A percentile compares a stretch with the other conserved stretches of the same genome.
These are phyloP conservation scores for Lepidium africanum DNA, from an alignment of 345 rosid species.

Conservation along the genomic window DNA sequence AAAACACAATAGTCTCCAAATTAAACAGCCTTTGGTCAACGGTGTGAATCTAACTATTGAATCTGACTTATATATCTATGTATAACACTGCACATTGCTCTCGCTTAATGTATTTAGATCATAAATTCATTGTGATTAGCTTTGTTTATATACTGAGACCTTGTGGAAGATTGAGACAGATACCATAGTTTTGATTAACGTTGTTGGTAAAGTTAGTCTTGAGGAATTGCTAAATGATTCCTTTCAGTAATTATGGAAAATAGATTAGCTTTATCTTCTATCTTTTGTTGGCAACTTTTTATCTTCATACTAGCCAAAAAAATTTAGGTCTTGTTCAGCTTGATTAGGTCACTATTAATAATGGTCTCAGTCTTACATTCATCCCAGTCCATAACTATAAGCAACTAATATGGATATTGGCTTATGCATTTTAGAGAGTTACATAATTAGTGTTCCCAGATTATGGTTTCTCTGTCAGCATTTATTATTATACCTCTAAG, in stretches of 20 bases:
- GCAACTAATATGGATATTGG: not conserved
- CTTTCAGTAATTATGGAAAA: not conserved
- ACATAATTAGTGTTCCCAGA: too few relatives aligned
- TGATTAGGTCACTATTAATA: not conserved
- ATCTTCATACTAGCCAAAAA: not conserved
- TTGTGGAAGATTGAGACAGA: not conserved
- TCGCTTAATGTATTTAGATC: too few relatives aligned
- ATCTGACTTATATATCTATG: not conserved
- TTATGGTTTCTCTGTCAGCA: too few relatives aligned
- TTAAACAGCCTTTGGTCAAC: constrained; percentile 36
- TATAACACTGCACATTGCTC: not conserved
- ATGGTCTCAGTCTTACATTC: not conserved
- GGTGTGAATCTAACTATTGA: constrained; percentile 21
- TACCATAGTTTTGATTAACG: not conserved
- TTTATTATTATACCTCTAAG: too few relatives aligned
- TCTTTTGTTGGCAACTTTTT: too few relatives aligned
- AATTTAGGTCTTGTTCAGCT: not conserved
- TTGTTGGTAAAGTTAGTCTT: not conserved
- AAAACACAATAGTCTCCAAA: too few relatives aligned
- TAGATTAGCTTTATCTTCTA: not conserved
- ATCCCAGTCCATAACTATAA: not conserved
- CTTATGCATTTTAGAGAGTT: too few relatives aligned
- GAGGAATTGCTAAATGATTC: not conserved
- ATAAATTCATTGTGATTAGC: too few relatives aligned
- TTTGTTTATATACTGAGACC: too few relatives aligned